These are phyloP conservation scores for Lagerstroemia fauriei DNA, from an alignment of 441 rosid species.

Conservation along the genomic window DNA sequence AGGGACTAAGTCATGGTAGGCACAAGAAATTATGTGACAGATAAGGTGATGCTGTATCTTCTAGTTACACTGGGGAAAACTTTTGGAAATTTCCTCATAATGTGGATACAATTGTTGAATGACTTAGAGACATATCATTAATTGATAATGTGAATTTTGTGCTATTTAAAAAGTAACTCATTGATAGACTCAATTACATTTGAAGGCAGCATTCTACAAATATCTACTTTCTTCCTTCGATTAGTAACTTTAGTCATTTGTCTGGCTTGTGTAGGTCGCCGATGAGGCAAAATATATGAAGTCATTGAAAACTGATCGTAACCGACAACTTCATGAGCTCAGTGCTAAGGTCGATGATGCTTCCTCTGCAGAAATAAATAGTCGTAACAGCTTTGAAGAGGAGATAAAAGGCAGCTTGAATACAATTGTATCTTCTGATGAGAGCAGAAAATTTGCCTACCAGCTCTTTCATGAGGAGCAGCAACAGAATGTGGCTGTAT, in stretches of 20 bases:
- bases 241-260: constrained; percentile 1
- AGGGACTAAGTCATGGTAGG: not conserved
- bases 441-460: constrained; percentile 69
- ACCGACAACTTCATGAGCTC: constrained; percentile 71
- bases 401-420: constrained; percentile 66
- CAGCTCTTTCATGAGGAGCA: constrained; percentile 77
- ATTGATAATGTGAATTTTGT: not conserved
- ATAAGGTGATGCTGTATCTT: not conserved
- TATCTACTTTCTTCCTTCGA: constrained; percentile 1
- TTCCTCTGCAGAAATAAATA: constrained; percentile 52
- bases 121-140: not conserved
- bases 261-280: constrained; percentile 49
- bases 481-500: constrained; percentile 85
- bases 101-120: not conserved
- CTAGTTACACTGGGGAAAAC: not conserved
- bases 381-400: constrained; percentile 75
- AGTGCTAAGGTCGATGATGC: constrained; percentile 63
- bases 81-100: not conserved
- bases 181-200: not conserved
- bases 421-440: constrained; percentile 74
- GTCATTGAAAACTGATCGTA: constrained; percentile 65
- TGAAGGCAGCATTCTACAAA: not conserved
- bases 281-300: constrained; percentile 83
- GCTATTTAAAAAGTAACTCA: not conserved
- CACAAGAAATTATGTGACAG: not conserved